Evolutionary conservation across 495 filamentous ascomycete genomes (phyloP), one percentile per base, ranked within the genome.

Genomic region (Xylaria longipes): DNA sequence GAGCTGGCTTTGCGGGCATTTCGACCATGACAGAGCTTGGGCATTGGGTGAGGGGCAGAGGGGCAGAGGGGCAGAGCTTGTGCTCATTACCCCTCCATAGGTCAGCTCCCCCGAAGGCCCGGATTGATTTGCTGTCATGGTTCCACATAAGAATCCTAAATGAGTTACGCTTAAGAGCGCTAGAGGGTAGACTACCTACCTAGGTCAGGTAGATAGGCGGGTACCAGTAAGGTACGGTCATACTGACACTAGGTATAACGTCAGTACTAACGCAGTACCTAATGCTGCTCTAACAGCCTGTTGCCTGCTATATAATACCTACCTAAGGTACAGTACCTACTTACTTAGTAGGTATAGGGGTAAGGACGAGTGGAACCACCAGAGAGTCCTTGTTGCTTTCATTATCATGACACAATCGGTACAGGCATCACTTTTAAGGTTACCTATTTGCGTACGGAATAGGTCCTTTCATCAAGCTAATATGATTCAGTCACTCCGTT

Each of bases 91-190:
- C 57, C 56, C 57, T 35, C 57, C 33, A 37, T n/a, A 60, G 57
- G 20, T 8, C 4, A n/a, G 31, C 1, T 20, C 5, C 60, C 37
- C 11, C n/a, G n/a, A 43, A 41, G 37, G 5, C n/a, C 29, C 12
- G 27, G 35, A 14, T 39, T 37, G 57, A 50, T 41, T 70, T 70
- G 68, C 68, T 70, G 68, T 63, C 57, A 52, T 37, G 46, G 41
- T 29, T 29, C 68, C 68, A 70, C 57, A 43, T 15, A 48, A 45
- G 11, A 52, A n/a, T 17, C 64, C 48, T 4, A 54, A 48, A 31
- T 65, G 27, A 22, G 63, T 37, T 67, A 56, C 65, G 45, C 17
- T n/a, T 56, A 27, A 39, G 9, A n/a, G 11, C 25, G 41, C 62
- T 46, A 54, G 3, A 56, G 41, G 20, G 45, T 54, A 29, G 29